Base-by-base conservation (phyloP, 139 green algal genomes). In the Coccomyxa sp. region DNA sequence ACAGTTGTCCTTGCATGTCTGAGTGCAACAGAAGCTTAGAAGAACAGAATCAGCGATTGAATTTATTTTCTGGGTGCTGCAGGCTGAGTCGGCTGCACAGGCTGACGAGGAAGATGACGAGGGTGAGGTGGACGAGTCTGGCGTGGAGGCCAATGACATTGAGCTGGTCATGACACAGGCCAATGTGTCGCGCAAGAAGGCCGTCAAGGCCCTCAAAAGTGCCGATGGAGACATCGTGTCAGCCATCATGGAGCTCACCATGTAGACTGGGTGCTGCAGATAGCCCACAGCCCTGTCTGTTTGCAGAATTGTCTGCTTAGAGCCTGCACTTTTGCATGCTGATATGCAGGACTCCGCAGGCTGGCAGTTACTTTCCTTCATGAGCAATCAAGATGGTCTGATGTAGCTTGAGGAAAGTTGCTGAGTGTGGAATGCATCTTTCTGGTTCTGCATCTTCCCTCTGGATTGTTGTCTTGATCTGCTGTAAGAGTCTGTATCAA, bases 161-260 rank as follows among this genome's bases (percentile, higher is more conserved):
- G 97, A 99, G 90, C 94, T 99, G 74, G 97, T 99, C 67, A 98
- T 99, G 95, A 97, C 94, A 85, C 85, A 98, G 89, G 97, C 97
- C 23, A 93, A 91, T 77, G 97, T 99, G 27, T 92, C 84, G 31
- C 88, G 96, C 16, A 81, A 80, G 57, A 98, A 98, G 91, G 97
- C 97, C 13, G 91, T 99, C 38, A 94, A 93, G 82, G 96, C 97
- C 13, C 92, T 99, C 30, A 98, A 98, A 88, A 92, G 89, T 58
- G 94, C 90, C 14, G 92, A 96, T 38, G 93, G 93, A 13, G 97
- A 99, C 86, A 99, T 99, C 79, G 97, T 99, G n/a, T 92, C 87
- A 11, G 97, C 97, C 10, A 87, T 87, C 80, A 87, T 87, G 84
- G 84, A 87, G 32, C 59, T 87, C 31, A 87, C 84, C 4, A 83